Base-by-base conservation (phyloP, 306 rosid species). In the Abrus precatorius region DNA sequence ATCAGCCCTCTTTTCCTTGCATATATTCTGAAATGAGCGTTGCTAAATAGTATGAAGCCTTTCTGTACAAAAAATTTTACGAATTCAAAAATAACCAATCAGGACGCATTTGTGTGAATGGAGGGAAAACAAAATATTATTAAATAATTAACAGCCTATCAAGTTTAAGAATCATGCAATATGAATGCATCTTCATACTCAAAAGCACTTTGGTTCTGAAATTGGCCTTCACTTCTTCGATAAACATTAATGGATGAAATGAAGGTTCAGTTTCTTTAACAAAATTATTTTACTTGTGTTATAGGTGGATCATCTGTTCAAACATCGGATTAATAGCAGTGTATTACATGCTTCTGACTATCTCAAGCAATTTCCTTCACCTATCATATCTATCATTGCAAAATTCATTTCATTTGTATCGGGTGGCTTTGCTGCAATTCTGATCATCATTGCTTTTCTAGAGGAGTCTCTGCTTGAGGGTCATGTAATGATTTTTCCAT, bases 391-490 rank as follows among this genome's bases (percentile, higher is more conserved):
- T 47, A 90, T 89, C 47, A 80, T 95, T 80, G 94, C 94, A 28
- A 95, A 92, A 89, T 90, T 95, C 91, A 85, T 95, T 86, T 90
- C 97, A 61, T 93, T 91, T 75, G 94, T 95, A 67, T 90, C 90
- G 41, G 98, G 99, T 48, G 99, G 98, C 78, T 93, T 95, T 80
- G 97, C 97, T 88, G 99, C 98, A 54, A 82, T 93, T 48, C 88
- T 95, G 80, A 90, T 95, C 84, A 93, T 95, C 83, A 84, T 95
- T 43, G 97, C 97, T 68, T 92, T 95, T 81, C 91, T 91, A 20
- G 98, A 93, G 76, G 99, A 95, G 79, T 93, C 98, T 60, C 89
- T 95, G 80, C 94, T 95, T 9, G 99, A 95, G 87, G 99, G 98
- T 66, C 97, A 95, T 85, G 98, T 95, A 93, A 86, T 83, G 84